phyloP scores from a whole-genome alignment of 495 filamentous ascomycete genomes.

The Neohortaea acidophila region DNA sequence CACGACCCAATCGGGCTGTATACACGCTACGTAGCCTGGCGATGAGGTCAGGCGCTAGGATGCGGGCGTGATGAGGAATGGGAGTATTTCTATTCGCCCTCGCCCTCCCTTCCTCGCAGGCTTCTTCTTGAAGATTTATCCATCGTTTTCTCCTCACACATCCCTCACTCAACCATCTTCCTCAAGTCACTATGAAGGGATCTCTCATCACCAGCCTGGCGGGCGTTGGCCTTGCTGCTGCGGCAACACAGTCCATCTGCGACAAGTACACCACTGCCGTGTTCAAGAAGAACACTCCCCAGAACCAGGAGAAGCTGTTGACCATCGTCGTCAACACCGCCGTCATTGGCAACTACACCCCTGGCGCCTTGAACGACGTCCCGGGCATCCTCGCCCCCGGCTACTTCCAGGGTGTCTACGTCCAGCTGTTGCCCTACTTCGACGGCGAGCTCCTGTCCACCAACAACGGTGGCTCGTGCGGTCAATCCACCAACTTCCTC shows the following conservation, averaged over 20 bases:
- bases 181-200: not conserved
- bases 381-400: conserved; percentile 34
- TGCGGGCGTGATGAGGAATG: too few species aligned
- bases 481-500: conserved; percentile 29
- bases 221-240: not conserved
- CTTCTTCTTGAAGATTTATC: too few species aligned
- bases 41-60: too few species aligned
- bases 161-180: too few species aligned
- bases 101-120: too few species aligned
- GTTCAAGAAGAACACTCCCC: conserved; percentile 37
- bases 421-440: conserved; percentile 40
- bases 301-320: conserved; percentile 35
- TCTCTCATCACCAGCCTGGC: not conserved
- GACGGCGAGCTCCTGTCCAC: conserved; percentile 32
- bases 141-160: too few species aligned
- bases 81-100: too few species aligned
- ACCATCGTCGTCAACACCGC: conserved; percentile 40
- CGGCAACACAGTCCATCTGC: conserved; percentile 31
- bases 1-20: too few species aligned
- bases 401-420: conserved; percentile 30
- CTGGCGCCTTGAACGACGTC: conserved; percentile 33
- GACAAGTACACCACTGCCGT: conserved; percentile 40
- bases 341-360: conserved; percentile 39
- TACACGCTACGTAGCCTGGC: too few species aligned
- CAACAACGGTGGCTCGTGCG: conserved; percentile 23